Evolutionary conservation across 164 flowering plant genomes (phyloP), one percentile per base, ranked within the genome.

Genomic region (Cinnamomum chago): DNA sequence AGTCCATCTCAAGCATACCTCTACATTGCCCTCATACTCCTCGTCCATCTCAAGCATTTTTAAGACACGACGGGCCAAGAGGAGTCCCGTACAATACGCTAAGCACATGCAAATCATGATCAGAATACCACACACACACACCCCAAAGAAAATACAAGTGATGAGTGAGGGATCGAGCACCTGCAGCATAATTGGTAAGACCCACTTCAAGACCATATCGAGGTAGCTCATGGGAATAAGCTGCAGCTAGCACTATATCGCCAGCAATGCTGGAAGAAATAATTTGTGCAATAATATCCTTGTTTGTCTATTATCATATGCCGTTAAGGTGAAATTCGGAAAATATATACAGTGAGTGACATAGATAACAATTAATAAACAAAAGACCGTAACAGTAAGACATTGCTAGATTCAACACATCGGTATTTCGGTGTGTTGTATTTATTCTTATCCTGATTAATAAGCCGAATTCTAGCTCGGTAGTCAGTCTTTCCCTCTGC

Each of bases 401-500:
- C 40, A 35, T 25, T 22, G 64, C 5, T 83, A 77, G 87, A 88
- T 79, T 97, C 97, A 70, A 92, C 94, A 77, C 88, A 88, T 0
- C 98, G 90, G 24, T 89, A 92, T 62, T 93, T 93, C 0, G 98
- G 98, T 2, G 95, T 94, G 82, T 92, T 94, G 82, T 90, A 92
- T 76, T 94, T 94, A 78, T 94, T 92, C 80, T 92, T 94, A 82
- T 93, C 97, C 74, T 93, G 97, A 69, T 93, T 93, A 30, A 93
- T 94, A 33, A 94, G 75, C 33, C 94, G 90, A 70, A 88, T 88
- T 76, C 97, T 86, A 3, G 98, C 97, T 2, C 98, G 77, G 75
- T 94, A 94, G 65, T 94, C 98, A 5, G 98, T 94, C 88, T 94
- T 94, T 1, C 97, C 98, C 87, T 82, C 94, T 92, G 83, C 35